These are phyloP conservation scores for Colletotrichum plurivorum DNA, from an alignment of 2,329 filamentous ascomycete species.

Conservation along the genomic window DNA sequence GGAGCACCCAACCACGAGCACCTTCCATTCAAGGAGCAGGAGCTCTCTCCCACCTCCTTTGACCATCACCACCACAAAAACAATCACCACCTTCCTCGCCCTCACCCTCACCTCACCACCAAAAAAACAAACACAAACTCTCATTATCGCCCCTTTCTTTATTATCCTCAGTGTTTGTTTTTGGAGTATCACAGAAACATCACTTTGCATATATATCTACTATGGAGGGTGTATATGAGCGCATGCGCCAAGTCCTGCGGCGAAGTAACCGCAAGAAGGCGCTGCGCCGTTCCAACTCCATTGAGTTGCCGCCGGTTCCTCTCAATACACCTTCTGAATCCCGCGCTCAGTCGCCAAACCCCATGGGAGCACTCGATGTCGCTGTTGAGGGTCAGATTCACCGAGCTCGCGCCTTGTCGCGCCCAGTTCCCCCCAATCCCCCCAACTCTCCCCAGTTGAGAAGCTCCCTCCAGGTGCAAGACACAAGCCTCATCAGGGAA, in stretches of 20 bases:
- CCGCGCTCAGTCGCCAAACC: slow-evolving; percentile 24
- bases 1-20: slow-evolving; percentile 12
- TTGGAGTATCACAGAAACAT: neutral
- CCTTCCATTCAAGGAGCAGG: slow-evolving; percentile 7
- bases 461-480: slow-evolving; percentile 14
- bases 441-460: slow-evolving; percentile 30
- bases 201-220: neutral
- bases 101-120: no score
- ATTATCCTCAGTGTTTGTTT: no score
- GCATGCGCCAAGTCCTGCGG: slow-evolving; percentile 33
- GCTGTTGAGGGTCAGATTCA: slow-evolving; percentile 27
- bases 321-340: slow-evolving; percentile 34
- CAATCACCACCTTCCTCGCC: neutral
- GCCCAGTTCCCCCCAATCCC: slow-evolving; percentile 34
- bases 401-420: slow-evolving; percentile 30
- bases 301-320: slow-evolving; percentile 30
- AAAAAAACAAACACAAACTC: no score
- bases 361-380: neutral
- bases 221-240: slow-evolving; percentile 27
- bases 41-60: neutral
- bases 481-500: slow-evolving; percentile 23
- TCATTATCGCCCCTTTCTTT: no score
- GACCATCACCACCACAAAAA: neutral
- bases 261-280: slow-evolving; percentile 26
- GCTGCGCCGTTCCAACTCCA: slow-evolving; percentile 28